phyloP scores from a whole-genome alignment of 2,329 filamentous ascomycete genomes.

The Fusarium nodosum region DNA sequence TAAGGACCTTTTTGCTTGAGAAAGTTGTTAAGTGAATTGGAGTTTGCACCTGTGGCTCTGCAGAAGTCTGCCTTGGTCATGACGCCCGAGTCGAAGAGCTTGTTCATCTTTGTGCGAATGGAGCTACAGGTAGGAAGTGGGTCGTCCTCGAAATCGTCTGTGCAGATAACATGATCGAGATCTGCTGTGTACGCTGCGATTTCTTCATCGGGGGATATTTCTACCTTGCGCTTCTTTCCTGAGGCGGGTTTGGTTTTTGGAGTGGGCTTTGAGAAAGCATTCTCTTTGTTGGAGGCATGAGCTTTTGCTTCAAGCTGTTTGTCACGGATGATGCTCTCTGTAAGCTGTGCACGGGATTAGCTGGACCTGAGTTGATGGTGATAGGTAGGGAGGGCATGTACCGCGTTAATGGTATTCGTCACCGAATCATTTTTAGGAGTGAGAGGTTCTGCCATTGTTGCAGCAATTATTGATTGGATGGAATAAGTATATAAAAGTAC shows the following conservation, averaged over 20 bases:
- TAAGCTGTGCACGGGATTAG: background rate
- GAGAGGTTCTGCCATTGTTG: background rate
- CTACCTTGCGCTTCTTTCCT: slow-evolving; percentile 17
- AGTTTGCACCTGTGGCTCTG: slow-evolving; percentile 9
- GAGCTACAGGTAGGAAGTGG: background rate
- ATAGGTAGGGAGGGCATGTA: background rate
- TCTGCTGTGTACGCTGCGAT: slow-evolving; percentile 12
- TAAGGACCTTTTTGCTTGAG: slow-evolving; percentile 1
- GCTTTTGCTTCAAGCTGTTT: background rate
- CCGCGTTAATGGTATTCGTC: background rate
- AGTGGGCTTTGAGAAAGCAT: accelerated
- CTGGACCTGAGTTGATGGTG: no score
- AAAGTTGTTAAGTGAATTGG: slow-evolving; percentile 14
- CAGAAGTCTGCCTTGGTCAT: slow-evolving; percentile 14
- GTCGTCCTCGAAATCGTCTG: slow-evolving; percentile 4
- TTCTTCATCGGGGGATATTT: slow-evolving; percentile 6
- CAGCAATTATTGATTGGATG: background rate
- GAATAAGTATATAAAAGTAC: background rate
- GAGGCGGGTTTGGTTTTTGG: background rate
- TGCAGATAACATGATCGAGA: background rate
- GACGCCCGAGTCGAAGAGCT: slow-evolving; percentile 7
- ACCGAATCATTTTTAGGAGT: background rate
- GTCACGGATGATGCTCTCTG: background rate
- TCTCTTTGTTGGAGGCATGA: background rate
- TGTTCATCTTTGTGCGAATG: slow-evolving; percentile 18